phyloP scores from a whole-genome alignment of 1,284 basidiomycete genomes.

The Microbotryum saponariae region DNA sequence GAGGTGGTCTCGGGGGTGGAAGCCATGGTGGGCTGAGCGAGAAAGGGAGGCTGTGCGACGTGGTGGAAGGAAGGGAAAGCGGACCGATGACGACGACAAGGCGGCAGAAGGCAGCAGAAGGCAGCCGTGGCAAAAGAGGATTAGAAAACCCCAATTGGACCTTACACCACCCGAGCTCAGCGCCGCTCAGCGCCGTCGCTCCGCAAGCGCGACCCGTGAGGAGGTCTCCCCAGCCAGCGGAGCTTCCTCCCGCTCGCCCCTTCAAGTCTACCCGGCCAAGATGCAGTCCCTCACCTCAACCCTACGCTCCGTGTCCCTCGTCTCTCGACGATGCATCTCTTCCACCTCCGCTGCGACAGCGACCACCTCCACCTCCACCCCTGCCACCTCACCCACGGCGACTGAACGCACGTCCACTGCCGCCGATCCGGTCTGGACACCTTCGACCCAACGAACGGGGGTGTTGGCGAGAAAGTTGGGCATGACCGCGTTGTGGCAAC shows the following conservation, averaged over 20 bases:
- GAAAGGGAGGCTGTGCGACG: background rate
- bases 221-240: no score
- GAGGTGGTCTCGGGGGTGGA: background rate
- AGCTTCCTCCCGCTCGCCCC: no score
- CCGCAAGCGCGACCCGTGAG: no score
- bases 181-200: no score
- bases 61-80: background rate
- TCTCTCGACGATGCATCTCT: background rate
- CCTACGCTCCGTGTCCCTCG: background rate
- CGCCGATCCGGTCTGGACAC: constrained; percentile 55
- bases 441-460: constrained; percentile 81
- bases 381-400: constrained; percentile 6
- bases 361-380: constrained; percentile 5
- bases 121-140: no score
- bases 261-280: background rate
- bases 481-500: constrained; percentile 91
- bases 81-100: background rate
- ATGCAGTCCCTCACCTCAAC: constrained; percentile 14
- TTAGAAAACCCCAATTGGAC: no score
- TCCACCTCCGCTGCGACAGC: background rate
- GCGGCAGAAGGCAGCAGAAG: no score
- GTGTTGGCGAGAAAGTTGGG: constrained; percentile 90
- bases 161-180: no score
- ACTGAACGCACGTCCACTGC: background rate
- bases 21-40: no score